phyloP scores from a whole-genome alignment of 306 rosid genomes.

The Purshia tridentata region DNA sequence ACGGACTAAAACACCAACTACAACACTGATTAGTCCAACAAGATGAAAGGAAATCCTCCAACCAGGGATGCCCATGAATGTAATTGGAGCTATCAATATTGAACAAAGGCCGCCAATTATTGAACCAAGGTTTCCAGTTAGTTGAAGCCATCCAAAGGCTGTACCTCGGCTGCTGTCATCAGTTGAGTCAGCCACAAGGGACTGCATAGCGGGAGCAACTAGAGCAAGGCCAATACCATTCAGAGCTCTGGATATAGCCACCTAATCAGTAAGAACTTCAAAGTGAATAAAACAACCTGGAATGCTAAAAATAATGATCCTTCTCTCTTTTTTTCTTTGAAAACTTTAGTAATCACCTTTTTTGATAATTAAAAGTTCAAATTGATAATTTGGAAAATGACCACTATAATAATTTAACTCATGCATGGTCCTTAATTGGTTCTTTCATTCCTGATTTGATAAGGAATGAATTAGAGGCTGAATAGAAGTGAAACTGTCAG shows the following conservation, averaged over 20 bases:
- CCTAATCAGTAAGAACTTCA: conserved; percentile 58
- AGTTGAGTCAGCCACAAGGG: conserved; percentile 91
- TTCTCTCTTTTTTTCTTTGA: conserved; percentile 6
- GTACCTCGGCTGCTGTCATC: conserved; percentile 77
- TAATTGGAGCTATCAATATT: conserved; percentile 69
- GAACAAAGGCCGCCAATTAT: conserved; percentile 79
- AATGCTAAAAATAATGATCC: conserved; percentile 19
- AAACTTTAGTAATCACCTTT: conserved; percentile 9
- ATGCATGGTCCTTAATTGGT: not conserved
- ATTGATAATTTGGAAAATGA: not conserved
- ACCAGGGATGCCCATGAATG: conserved; percentile 82
- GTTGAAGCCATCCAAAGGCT: conserved; percentile 97
- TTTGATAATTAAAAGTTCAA: not conserved
- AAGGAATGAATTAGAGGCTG: not conserved
- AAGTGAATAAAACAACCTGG: conserved; percentile 39
- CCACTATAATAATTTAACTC: not conserved
- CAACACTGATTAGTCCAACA: conserved; percentile 73
- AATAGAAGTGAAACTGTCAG: not conserved
- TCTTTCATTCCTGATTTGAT: not conserved
- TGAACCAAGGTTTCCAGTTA: conserved; percentile 81
- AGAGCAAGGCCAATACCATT: conserved; percentile 96
- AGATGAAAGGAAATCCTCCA: conserved; percentile 91
- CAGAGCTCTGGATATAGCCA: conserved; percentile 83
- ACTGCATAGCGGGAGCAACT: conserved; percentile 89
- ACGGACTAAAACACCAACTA: conserved; percentile 66